Base-by-base conservation (phyloP, 352 stramenopile species). In the Globisporangium iwayamae region DNA sequence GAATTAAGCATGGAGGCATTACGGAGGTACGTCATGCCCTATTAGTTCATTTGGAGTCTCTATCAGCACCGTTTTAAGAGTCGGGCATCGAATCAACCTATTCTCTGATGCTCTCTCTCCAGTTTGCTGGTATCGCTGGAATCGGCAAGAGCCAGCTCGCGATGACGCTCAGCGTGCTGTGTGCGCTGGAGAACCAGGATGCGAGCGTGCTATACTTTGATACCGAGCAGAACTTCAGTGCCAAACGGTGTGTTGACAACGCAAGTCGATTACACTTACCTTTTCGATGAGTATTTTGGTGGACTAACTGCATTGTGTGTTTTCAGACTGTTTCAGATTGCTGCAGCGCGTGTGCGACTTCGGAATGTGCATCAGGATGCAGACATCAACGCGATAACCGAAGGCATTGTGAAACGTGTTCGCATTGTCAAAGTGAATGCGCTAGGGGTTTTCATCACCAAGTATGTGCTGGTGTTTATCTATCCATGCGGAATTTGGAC, bases 111-210 rank as follows among this genome's bases (percentile, higher is more conserved):
- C 25, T 39, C 47, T 51, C 14, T 18, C 9, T 68, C 47, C 39
- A 94, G 86, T 74, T 94, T 62, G 82, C 78, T 25, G 86, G 86
- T 0, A 73, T 81, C n/a, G 70, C 81, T 36, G 82, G 74, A 7
- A 89, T 93, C 34, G 86, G 86, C 46, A 94, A 94, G 66, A 88
- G 75, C 48, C 86, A 94, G 66, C 58, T 79, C 20, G 76, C 72
- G 18, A 90, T 93, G 81, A 89, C 80, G n/a, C 70, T 94, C 30
- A 79, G 83, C 2, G 83, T 91, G 46, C 66, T 77, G 14, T 93
- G 83, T 52, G 76, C 78, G 7, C 65, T 89, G 56, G 79, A 93
- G 60, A 88, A 92, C 62, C 74, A 73, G 4, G 67, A 85, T 4
- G 69, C 72, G 16, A 66, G 59, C 0, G 74, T 93, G 22, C 52